Evolutionary conservation across 2,329 filamentous ascomycete genomes (phyloP), one percentile per base, ranked within the genome.

Genomic region (Fusarium abutilonis): DNA sequence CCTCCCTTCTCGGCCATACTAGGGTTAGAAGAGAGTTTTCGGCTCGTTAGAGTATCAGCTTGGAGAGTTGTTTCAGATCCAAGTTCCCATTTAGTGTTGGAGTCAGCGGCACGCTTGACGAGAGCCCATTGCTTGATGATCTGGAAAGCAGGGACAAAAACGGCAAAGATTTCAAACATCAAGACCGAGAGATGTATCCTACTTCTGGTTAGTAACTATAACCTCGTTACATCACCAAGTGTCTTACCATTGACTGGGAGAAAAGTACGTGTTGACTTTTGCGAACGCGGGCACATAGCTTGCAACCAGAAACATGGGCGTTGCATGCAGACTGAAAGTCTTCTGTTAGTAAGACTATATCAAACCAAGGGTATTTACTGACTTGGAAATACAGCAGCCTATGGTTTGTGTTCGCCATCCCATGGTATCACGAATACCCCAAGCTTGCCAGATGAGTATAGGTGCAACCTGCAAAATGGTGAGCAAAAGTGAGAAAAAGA

Each of bases 381-480:
- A 80, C 78, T 74, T 76, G 31, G 79, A 75, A 50, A 81, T 62
- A 42, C 76, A 76, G 67, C 80, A 83, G 10, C 72, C 74, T 35
- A 85, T 83, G 11, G 86, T 89, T 70, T 89, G 86, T 3, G 82
- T 68, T 8, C 86, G 79, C 87, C 87, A 90, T 45, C 86, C 83
- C 62, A 87, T 83, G 2, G 86, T 86, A 65, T 90, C 87, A 28
- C 79, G 78, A 59, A 90, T 86, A n/a, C 80, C 75, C 28, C 86
- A 80, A 36, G 86, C 83, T 63, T 82, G 80, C 80, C 83, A 89
- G 3, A 89, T 77, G 46, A 88, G 76, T 58, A 81, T 76, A 2
- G 86, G 85, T 3, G 86, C 85, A 52, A 64, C 41, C 42, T 58
- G 14, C 3, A 39, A 34, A 13, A 32, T 15, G 14, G 28, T 57